These are phyloP conservation scores for Colletotrichum eleusines DNA, from an alignment of 2,329 filamentous ascomycete genomes.

Conservation along the genomic window DNA sequence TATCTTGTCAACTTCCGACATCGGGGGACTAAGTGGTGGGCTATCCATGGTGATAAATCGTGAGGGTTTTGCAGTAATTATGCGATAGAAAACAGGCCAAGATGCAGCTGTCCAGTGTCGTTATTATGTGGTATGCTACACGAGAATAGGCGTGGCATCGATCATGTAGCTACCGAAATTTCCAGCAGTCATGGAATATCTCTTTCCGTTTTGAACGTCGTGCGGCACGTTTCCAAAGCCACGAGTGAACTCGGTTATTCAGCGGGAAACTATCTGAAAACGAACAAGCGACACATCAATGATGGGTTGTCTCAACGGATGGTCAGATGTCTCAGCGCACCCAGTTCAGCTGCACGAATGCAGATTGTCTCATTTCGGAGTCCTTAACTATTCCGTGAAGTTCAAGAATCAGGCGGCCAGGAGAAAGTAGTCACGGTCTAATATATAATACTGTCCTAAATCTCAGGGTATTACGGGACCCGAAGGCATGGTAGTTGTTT, in stretches of 20 bases:
- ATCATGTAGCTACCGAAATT: not conserved
- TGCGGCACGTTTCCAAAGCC: not conserved
- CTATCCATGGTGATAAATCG: not conserved
- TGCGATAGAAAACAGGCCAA: not conserved
- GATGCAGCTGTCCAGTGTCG: not conserved
- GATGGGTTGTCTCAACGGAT: not conserved
- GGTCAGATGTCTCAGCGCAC: not conserved
- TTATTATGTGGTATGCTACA: not conserved
- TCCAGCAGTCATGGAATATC: too few relatives aligned
- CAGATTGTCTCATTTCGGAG: conserved; percentile 4
- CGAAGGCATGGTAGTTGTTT: too few relatives aligned
- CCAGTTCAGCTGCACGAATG: conserved; percentile 1
- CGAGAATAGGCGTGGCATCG: not conserved
- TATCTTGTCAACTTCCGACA: not conserved
- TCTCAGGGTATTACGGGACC: not conserved
- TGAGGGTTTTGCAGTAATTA: not conserved
- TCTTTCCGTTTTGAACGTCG: not conserved
- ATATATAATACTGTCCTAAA: conserved; percentile 13
- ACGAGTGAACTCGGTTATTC: not conserved
- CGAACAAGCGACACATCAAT: not conserved
- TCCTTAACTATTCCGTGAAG: not conserved
- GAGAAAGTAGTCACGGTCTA: not conserved
- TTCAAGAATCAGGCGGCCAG: not conserved
- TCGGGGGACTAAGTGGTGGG: not conserved
- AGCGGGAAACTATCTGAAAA: not conserved